Evolutionary conservation across 2,329 filamentous ascomycete genomes (phyloP).

Genomic region (Gremmenia infestans): DNA sequence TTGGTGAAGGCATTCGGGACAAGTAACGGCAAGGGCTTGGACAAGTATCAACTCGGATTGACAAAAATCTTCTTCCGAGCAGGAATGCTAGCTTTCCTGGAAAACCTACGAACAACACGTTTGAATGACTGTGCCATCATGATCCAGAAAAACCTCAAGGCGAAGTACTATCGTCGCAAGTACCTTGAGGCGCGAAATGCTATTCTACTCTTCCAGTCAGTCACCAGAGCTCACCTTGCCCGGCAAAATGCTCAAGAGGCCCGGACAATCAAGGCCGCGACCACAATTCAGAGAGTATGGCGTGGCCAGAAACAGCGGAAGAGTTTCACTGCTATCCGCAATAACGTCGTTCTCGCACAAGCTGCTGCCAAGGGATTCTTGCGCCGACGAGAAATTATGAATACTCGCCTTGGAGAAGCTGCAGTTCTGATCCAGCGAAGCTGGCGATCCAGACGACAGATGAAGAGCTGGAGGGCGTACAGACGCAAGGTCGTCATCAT

Average conservation of each 20-base stretch:
- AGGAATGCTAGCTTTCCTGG: constrained; percentile 96
- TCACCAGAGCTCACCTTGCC: constrained; percentile 71
- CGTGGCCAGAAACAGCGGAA: constrained; percentile 86
- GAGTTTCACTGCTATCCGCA: constrained; percentile 70
- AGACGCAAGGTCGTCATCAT: constrained; percentile 84
- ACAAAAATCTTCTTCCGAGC: constrained; percentile 99
- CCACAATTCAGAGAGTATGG: constrained; percentile 93
- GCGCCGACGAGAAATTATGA: constrained; percentile 84
- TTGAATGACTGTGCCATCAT: constrained; percentile 92
- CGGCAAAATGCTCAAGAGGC: constrained; percentile 74
- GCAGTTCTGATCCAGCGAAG: constrained; percentile 84
- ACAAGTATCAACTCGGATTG: constrained; percentile 96
- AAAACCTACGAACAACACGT: constrained; percentile 84
- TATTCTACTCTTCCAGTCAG: constrained; percentile 74
- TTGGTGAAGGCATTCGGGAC: constrained; percentile 81
- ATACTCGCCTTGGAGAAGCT: constrained; percentile 88
- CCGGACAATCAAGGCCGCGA: constrained; percentile 79
- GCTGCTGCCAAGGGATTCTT: constrained; percentile 89
- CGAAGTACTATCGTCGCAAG: constrained; percentile 89
- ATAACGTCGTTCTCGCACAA: constrained; percentile 83
- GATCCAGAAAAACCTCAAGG: constrained; percentile 97
- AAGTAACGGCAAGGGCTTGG: constrained; percentile 65
- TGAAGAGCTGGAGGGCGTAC: constrained; percentile 81
- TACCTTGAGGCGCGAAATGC: constrained; percentile 83
- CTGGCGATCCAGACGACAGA: constrained; percentile 76